A percentile compares a stretch with the other conserved stretches of the same genome.
These are phyloP conservation scores for Geopyxis carbonaria DNA, from an alignment of 495 filamentous ascomycete genomes.

Conservation along the genomic window DNA sequence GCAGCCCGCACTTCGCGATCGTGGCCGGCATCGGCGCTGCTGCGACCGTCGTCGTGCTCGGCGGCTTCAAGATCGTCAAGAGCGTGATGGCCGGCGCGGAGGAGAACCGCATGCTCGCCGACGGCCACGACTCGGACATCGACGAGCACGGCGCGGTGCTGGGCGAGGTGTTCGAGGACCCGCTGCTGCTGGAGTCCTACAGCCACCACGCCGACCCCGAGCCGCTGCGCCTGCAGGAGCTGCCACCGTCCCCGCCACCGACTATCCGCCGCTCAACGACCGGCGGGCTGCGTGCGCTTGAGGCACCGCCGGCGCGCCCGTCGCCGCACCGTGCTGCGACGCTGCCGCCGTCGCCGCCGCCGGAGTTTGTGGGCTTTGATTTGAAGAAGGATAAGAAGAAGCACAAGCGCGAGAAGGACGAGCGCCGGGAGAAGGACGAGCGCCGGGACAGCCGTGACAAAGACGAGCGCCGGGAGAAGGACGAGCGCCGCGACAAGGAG, in stretches of 20 bases:
- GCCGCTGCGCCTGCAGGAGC: constrained; percentile 11
- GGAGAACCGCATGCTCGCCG: constrained; percentile 25
- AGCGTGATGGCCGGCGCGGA: constrained; percentile 36
- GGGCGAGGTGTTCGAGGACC: constrained; percentile 34
- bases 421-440: constrained; percentile 11
- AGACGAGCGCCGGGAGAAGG: constrained; percentile 1
- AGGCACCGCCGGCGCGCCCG: too few species aligned
- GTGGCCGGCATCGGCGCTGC: constrained; percentile 76
- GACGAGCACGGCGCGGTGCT: constrained; percentile 33
- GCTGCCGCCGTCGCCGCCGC: constrained; percentile 6
- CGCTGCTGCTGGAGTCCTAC: constrained; percentile 12
- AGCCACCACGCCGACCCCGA: constrained; percentile 12
- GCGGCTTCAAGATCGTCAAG: constrained; percentile 94
- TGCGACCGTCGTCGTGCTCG: constrained; percentile 82
- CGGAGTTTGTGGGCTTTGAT: background rate
- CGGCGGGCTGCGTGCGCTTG: too few species aligned
- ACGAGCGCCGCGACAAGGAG: constrained; percentile 3
- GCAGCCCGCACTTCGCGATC: constrained; percentile 82
- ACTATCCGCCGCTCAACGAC: too few species aligned
- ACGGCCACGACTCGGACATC: constrained; percentile 27
- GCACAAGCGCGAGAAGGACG: constrained; percentile 9
- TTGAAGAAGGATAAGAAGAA: constrained; percentile 7
- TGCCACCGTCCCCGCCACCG: constrained; percentile 2
- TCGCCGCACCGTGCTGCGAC: constrained; percentile 1
- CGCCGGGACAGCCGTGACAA: constrained; percentile 2